Conservation (phyloP, 169 alveolate species). For the Condylostoma magnum region DNA sequence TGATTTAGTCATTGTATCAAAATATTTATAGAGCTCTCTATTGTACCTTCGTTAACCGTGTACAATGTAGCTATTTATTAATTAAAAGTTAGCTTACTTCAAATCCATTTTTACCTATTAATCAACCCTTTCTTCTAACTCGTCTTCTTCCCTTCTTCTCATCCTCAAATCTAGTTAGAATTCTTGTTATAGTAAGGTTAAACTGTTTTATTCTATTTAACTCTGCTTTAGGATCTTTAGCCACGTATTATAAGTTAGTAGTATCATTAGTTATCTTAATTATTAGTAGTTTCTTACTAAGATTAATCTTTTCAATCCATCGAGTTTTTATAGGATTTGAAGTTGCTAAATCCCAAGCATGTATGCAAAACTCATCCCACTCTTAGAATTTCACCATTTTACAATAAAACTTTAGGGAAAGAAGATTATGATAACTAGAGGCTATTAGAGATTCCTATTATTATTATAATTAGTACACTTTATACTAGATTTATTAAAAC, state of each 20-base stretch:
- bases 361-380: background rate
- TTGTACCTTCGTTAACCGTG: no score
- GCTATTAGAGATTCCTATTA: no score
- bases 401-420: no score
- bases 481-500: no score
- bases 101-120: no score
- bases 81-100: no score
- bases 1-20: no score
- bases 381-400: conserved; percentile 5
- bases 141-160: background rate
- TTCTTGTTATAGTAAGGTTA: background rate
- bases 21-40: no score
- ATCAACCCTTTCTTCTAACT: no score
- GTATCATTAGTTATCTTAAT: background rate
- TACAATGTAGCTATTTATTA: no score
- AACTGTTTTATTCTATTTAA: background rate
- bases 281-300: background rate
- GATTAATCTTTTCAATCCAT: background rate
- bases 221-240: background rate
- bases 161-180: background rate
- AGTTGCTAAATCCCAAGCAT: background rate
- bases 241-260: background rate
- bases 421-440: no score
- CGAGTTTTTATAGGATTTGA: background rate
- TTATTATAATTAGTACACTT: no score